A percentile compares a stretch with the other conserved stretches of the same genome.
phyloP scores from a whole-genome alignment of 345 rosid species.

The Erodium maritimum region DNA sequence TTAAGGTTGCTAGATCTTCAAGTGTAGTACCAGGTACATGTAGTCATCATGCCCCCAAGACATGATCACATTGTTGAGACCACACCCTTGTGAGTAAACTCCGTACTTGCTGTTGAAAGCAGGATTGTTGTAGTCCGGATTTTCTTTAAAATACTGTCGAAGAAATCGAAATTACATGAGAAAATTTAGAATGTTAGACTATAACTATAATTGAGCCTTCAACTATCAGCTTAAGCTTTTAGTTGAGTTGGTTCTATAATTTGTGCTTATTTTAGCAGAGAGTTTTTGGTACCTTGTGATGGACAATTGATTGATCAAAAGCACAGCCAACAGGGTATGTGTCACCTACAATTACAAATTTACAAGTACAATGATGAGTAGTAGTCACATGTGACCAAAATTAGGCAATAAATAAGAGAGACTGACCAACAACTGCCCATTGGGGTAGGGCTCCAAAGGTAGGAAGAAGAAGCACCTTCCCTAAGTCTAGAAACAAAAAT shows the following conservation, averaged over 20 bases:
- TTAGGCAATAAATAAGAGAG: background rate
- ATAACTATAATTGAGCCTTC: no score
- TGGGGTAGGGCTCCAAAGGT: conserved; percentile 79
- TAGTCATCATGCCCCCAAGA: conserved; percentile 70
- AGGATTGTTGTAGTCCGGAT: conserved; percentile 39
- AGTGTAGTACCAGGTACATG: conserved; percentile 44
- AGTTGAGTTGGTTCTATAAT: no score
- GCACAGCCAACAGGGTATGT: conserved; percentile 81
- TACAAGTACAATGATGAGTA: background rate
- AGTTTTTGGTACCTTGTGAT: conserved; percentile 46
- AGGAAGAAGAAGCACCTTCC: conserved; percentile 68
- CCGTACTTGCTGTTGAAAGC: conserved; percentile 42
- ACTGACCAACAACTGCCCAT: conserved; percentile 87
- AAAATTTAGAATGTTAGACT: no score
- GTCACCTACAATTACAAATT: conserved; percentile 30
- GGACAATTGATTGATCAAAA: conserved; percentile 62
- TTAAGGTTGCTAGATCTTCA: background rate
- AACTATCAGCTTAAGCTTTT: no score
- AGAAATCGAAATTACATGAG: no score
- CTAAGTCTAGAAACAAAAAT: conserved; percentile 39
- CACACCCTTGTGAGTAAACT: conserved; percentile 42
- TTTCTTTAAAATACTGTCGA: conserved; percentile 43
- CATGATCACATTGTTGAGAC: conserved; percentile 49
- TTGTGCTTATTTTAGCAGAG: no score
- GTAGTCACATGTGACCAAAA: background rate